These are phyloP conservation scores for Scenedesmus sp. DNA, from an alignment of 163 green algal genomes.

Conservation along the genomic window DNA sequence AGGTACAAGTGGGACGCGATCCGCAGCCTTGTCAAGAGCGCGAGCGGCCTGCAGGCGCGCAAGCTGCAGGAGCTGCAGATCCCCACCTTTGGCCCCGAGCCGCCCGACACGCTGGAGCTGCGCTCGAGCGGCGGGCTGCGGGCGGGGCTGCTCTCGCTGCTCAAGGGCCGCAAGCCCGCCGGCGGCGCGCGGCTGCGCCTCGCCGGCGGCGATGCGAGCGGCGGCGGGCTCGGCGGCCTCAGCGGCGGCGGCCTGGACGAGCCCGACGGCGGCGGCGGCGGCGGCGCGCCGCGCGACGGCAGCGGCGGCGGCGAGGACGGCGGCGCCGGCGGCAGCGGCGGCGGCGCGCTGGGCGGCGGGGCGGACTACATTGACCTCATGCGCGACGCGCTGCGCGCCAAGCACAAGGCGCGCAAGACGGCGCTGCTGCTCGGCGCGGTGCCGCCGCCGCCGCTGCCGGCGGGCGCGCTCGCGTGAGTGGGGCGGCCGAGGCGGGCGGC, in stretches of 20 bases:
- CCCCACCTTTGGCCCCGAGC: slow-evolving; percentile 19
- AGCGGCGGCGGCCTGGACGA: background rate
- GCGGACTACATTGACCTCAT: slow-evolving; percentile 39
- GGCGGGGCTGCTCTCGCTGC: slow-evolving; percentile 28
- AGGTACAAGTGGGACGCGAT: slow-evolving; percentile 83
- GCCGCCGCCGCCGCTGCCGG: slow-evolving; percentile 10
- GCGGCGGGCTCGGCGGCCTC: background rate
- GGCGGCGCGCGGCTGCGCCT: background rate
- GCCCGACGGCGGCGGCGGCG: background rate
- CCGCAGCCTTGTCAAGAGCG: slow-evolving; percentile 73
- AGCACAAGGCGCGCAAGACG: slow-evolving; percentile 39
- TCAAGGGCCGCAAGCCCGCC: slow-evolving; percentile 18
- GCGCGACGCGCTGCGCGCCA: slow-evolving; percentile 16
- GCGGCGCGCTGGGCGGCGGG: slow-evolving; percentile 2
- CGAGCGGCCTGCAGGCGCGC: slow-evolving; percentile 72
- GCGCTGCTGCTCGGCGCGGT: slow-evolving; percentile 43
- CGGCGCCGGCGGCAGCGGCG: background rate
- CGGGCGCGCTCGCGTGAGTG: no score
- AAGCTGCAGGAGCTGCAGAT: slow-evolving; percentile 77
- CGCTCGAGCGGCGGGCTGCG: slow-evolving; percentile 17
- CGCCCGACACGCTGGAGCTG: slow-evolving; percentile 34
- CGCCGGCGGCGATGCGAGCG: no score
- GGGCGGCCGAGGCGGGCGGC: no score
- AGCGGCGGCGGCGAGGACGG: background rate
- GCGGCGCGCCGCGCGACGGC: background rate